These are phyloP conservation scores for Aspergillus alliaceus DNA, from an alignment of 2,329 filamentous ascomycete species.

Conservation along the genomic window DNA sequence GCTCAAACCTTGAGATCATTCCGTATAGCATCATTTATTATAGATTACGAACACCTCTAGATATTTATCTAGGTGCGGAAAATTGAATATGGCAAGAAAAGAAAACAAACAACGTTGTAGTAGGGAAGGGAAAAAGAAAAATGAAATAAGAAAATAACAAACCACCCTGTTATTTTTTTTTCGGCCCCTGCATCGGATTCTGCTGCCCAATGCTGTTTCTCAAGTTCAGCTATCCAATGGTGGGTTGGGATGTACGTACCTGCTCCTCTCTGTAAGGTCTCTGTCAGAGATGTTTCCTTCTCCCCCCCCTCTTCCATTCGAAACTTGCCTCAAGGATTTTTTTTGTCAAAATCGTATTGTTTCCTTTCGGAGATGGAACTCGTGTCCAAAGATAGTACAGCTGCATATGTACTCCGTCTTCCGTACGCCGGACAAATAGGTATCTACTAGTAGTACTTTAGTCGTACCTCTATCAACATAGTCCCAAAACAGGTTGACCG, in stretches of 20 bases:
- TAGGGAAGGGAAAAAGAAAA: background rate
- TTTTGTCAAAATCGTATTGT: background rate
- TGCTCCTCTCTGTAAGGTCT: background rate
- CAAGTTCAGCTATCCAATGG: background rate
- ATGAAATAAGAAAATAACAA: background rate
- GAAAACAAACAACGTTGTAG: background rate
- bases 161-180: conserved; percentile 3
- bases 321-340: background rate
- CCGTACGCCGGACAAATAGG: background rate
- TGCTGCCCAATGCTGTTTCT: conserved; percentile 11
- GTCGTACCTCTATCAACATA: background rate
- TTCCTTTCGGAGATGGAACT: background rate
- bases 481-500: background rate
- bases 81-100: background rate
- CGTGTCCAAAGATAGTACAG: conserved; percentile 1
- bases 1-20: background rate
- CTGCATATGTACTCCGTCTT: background rate
- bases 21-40: background rate
- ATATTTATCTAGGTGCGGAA: background rate
- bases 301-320: no score
- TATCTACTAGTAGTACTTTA: background rate
- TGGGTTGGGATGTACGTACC: background rate
- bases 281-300: background rate
- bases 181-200: conserved; percentile 27
- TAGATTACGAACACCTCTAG: background rate